phyloP scores from a whole-genome alignment of 768 basidiomycete genomes.

The Agaricus blazei region DNA sequence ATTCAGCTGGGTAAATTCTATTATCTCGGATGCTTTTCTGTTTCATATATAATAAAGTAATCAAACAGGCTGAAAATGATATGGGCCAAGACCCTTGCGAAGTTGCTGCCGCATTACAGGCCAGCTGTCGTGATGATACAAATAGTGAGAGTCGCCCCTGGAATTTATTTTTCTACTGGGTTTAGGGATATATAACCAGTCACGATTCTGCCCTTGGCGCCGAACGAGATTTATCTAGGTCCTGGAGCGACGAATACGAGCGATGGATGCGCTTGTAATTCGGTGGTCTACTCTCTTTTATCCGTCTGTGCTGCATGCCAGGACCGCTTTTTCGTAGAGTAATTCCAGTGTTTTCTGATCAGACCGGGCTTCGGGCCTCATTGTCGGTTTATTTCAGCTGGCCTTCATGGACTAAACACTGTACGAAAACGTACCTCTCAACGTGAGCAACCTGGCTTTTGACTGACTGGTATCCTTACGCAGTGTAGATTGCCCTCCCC shows the following conservation, averaged over 20 bases:
- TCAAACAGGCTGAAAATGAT: conserved; percentile 15
- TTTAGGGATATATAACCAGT: not conserved
- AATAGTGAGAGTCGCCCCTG: not conserved
- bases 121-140: conserved; percentile 8
- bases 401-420: conserved; percentile 13
- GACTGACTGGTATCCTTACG: not conserved
- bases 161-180: too few species aligned
- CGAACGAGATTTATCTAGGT: conserved; percentile 11
- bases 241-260: conserved; percentile 1
- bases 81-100: conserved; percentile 16
- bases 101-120: conserved; percentile 16
- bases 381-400: conserved; percentile 9
- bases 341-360: not conserved
- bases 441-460: not conserved
- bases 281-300: conserved; percentile 26
- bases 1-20: conserved; percentile 15
- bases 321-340: conserved; percentile 11
- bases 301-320: conserved; percentile 28
- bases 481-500: not conserved
- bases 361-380: not conserved
- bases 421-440: conserved; percentile 5
- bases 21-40: not conserved
- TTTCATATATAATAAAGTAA: conserved; percentile 1
- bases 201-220: conserved; percentile 4
- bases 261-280: conserved; percentile 25